Percentiles rank a stretch among this genome's conserved stretches.
Evolutionary conservation across 2,329 filamentous ascomycete genomes (phyloP).

Genomic region (Stachybotrys chartarum): DNA sequence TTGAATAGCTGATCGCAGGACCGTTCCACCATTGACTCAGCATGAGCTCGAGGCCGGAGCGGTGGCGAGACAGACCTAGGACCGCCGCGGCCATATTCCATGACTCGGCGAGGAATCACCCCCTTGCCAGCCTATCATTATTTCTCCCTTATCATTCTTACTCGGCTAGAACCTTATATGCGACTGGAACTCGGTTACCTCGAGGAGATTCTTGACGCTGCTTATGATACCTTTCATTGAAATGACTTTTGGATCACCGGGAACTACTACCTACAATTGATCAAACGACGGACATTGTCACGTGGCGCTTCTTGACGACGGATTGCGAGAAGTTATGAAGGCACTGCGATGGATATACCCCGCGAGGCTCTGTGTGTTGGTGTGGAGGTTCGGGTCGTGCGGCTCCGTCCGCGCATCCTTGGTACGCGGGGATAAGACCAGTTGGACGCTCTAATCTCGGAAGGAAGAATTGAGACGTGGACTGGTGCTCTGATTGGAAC

Average conservation of each 20-base stretch:
- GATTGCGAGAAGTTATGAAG: conserved; percentile 26
- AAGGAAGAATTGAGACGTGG: too few species aligned
- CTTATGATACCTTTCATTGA: conserved; percentile 19
- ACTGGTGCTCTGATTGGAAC: too few species aligned
- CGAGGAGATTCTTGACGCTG: conserved; percentile 14
- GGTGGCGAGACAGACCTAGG: too few species aligned
- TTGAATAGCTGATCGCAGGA: too few species aligned
- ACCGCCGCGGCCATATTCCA: too few species aligned
- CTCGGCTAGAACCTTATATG: conserved; percentile 13
- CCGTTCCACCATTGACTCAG: too few species aligned
- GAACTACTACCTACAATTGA: conserved; percentile 24
- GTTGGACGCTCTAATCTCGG: too few species aligned
- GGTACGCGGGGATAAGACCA: too few species aligned
- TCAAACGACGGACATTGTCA: conserved; percentile 25
- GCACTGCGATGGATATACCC: conserved; percentile 36
- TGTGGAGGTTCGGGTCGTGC: not conserved
- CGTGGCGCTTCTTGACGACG: conserved; percentile 26
- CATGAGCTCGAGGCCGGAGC: too few species aligned
- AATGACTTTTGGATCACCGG: conserved; percentile 24
- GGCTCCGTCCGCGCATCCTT: too few species aligned
- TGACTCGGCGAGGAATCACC: too few species aligned
- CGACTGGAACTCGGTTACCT: conserved; percentile 14
- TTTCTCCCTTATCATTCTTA: conserved; percentile 13
- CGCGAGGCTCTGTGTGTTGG: conserved; percentile 26
- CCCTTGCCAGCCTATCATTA: too few species aligned